These are phyloP conservation scores for Penicillium lividum DNA, from an alignment of 495 filamentous ascomycete species.

Conservation along the genomic window DNA sequence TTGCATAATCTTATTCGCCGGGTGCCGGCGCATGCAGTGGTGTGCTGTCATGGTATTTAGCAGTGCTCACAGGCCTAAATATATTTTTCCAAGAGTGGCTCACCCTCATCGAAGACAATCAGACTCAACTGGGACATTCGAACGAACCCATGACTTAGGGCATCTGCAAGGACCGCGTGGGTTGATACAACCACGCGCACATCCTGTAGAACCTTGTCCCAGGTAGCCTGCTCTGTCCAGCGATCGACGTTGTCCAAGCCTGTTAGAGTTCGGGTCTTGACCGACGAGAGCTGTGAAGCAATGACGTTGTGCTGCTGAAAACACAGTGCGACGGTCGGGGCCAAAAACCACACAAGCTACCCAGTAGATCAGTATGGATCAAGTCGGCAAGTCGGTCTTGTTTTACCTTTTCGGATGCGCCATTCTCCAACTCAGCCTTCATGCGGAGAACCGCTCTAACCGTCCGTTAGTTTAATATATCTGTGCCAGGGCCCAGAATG, in stretches of 20 bases:
- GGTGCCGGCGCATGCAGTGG: constrained; percentile 47
- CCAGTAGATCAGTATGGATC: neutral
- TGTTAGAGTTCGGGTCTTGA: constrained; percentile 62
- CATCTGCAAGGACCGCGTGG: constrained; percentile 74
- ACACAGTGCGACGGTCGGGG: constrained; percentile 74
- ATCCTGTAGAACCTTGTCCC: constrained; percentile 70
- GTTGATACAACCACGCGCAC: constrained; percentile 77
- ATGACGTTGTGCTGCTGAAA: constrained; percentile 72
- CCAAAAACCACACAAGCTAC: constrained; percentile 83
- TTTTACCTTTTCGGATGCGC: constrained; percentile 57
- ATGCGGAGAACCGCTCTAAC: constrained; percentile 78
- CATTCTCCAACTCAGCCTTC: constrained; percentile 67
- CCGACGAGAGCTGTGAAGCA: constrained; percentile 58
- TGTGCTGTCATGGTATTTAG: constrained; percentile 22
- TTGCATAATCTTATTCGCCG: constrained; percentile 77
- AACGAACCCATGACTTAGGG: constrained; percentile 79
- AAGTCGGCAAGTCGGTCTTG: neutral
- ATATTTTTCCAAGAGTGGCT: constrained; percentile 7
- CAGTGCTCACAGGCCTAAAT: neutral
- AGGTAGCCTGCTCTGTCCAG: constrained; percentile 71
- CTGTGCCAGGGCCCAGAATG: neutral
- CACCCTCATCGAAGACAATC: constrained; percentile 90
- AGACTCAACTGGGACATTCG: constrained; percentile 64
- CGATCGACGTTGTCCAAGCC: constrained; percentile 70
- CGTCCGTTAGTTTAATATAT: constrained; percentile 7